Evolutionary conservation across 192 early-diverging fungal species (phyloP).

Genomic region (Coemansia sp.): DNA sequence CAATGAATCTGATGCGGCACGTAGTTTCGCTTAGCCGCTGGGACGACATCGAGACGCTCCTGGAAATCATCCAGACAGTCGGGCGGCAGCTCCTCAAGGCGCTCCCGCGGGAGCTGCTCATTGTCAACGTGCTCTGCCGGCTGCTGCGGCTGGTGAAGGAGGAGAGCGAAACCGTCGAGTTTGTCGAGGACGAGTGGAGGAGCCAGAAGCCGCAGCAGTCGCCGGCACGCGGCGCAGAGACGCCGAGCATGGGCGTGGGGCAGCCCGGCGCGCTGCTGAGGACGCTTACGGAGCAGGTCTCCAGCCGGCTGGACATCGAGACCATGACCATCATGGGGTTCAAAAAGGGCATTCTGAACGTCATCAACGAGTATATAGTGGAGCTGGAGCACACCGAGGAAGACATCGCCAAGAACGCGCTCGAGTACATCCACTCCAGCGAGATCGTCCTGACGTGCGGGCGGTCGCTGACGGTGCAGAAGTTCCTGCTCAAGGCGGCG

Average conservation of each 20-base stretch:
- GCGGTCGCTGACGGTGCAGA: conserved; percentile 77
- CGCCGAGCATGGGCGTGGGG: conserved; percentile 39
- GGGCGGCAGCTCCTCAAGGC: conserved; percentile 69
- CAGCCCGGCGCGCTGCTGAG: conserved; percentile 8
- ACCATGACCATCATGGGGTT: conserved; percentile 50
- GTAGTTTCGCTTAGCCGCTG: conserved; percentile 75
- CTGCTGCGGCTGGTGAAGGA: conserved; percentile 83
- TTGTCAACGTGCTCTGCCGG: conserved; percentile 81
- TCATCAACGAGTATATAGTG: conserved; percentile 83
- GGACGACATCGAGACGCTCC: conserved; percentile 60
- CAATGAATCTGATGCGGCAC: conserved; percentile 69
- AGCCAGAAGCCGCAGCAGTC: conserved; percentile 1
- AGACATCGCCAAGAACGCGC: conserved; percentile 79
- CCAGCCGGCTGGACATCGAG: conserved; percentile 32
- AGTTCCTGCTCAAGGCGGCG: conserved; percentile 83
- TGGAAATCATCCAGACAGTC: conserved; percentile 64
- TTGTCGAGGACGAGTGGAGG: conserved; percentile 15
- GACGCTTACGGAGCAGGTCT: conserved; percentile 50
- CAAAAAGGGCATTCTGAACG: conserved; percentile 75
- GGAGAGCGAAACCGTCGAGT: conserved; percentile 26
- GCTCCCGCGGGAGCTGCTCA: conserved; percentile 80
- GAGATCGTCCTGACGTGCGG: conserved; percentile 96
- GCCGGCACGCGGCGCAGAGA: conserved; percentile 27
- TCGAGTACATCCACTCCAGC: conserved; percentile 91
- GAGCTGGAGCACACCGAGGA: conserved; percentile 77